These are phyloP conservation scores for Ananas comosus DNA, from an alignment of 176 grass and related monocot species.

Conservation along the genomic window DNA sequence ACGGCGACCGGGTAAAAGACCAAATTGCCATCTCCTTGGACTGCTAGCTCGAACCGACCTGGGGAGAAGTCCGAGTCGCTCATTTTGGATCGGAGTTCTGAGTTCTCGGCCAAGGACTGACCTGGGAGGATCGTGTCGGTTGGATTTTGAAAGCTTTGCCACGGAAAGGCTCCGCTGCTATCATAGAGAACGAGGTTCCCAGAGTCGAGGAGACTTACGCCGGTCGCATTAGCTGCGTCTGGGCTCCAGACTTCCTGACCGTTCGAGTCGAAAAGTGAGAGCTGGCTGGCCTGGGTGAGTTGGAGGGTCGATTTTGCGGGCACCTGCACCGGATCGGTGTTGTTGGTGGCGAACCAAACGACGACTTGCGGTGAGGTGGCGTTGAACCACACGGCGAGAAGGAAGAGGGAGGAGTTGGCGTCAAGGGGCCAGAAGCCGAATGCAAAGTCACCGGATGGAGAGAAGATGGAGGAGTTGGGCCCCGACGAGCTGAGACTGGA, in stretches of 20 bases:
- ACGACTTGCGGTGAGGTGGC: slow-evolving; percentile 17
- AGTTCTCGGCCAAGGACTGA: neutral
- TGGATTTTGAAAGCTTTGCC: slow-evolving; percentile 11
- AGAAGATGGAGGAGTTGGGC: slow-evolving; percentile 6
- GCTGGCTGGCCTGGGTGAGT: neutral
- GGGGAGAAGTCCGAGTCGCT: slow-evolving; percentile 14
- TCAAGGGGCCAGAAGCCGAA: slow-evolving; percentile 26
- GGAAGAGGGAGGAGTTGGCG: slow-evolving; percentile 16
- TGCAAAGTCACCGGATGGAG: slow-evolving; percentile 36
- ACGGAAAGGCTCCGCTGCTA: neutral
- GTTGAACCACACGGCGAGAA: slow-evolving; percentile 32
- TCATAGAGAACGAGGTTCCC: slow-evolving; percentile 14
- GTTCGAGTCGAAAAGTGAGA: neutral
- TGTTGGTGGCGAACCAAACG: slow-evolving; percentile 21
- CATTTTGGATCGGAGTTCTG: slow-evolving; percentile 3
- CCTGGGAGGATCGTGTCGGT: slow-evolving; percentile 6
- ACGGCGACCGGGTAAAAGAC: slow-evolving; percentile 12
- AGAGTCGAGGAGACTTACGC: slow-evolving; percentile 3
- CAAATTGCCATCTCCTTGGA: slow-evolving; percentile 16
- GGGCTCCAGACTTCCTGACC: slow-evolving; percentile 13
- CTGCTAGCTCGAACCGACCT: slow-evolving; percentile 22
- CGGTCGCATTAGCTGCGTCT: neutral
- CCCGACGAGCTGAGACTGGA: neutral
- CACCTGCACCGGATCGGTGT: neutral
- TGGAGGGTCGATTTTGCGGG: slow-evolving; percentile 2